Percentiles rank a stretch among this genome's conserved stretches.
phyloP scores from a whole-genome alignment of 2,329 filamentous ascomycete genomes.

The Aschersonia sp. region DNA sequence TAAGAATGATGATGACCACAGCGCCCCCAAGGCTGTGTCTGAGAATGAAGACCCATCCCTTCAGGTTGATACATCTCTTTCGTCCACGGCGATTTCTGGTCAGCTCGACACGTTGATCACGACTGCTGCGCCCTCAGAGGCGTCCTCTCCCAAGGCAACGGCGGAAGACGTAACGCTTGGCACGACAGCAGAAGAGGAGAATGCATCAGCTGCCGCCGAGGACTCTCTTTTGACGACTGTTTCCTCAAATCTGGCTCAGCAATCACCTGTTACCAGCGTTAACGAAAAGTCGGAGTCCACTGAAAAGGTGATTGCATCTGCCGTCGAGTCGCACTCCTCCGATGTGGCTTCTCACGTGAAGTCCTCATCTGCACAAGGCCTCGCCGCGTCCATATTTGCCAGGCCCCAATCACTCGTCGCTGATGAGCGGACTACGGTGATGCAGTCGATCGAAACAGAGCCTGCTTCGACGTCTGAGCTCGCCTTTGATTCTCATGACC shows the following conservation, averaged over 20 bases:
- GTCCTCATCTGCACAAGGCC: conserved; percentile 18
- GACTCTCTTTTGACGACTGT: no score
- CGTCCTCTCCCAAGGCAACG: conserved; percentile 33
- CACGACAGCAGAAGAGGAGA: no score
- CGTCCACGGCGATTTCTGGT: conserved; percentile 37
- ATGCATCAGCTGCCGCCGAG: no score
- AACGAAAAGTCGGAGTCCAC: not conserved
- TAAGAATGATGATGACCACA: conserved; percentile 5
- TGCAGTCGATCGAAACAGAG: conserved; percentile 16
- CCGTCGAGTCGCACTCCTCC: conserved; percentile 7
- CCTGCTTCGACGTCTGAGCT: not conserved
- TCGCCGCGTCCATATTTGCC: conserved; percentile 30
- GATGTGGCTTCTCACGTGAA: conserved; percentile 14
- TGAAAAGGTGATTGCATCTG: not conserved
- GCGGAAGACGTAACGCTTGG: conserved; percentile 30
- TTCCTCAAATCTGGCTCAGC: no score
- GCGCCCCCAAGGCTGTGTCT: conserved; percentile 12
- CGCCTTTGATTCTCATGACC: no score
- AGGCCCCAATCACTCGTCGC: conserved; percentile 18
- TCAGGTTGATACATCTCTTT: conserved; percentile 35
- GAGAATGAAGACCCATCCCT: conserved; percentile 27
- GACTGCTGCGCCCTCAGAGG: conserved; percentile 36
- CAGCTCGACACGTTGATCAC: conserved; percentile 38
- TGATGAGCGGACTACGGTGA: conserved; percentile 12
- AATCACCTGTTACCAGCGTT: no score